Conservation (phyloP, 2,329 filamentous ascomycete species). For the Raffaelea arxii region DNA sequence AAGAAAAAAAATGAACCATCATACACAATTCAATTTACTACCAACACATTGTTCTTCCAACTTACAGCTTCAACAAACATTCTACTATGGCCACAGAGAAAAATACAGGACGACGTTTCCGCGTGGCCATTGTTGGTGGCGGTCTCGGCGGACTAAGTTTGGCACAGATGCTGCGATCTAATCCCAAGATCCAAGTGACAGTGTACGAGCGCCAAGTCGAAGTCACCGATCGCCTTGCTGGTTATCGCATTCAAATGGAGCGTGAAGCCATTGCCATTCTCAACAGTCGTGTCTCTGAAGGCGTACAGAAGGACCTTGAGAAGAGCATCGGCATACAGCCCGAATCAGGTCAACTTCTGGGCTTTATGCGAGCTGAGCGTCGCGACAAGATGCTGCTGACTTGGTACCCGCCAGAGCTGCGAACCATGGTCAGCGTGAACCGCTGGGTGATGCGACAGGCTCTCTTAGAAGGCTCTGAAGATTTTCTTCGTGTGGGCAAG, state of each 20-base stretch:
- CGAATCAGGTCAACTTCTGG: neutral
- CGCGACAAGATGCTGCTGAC: conserved; percentile 1
- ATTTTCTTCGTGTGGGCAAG: neutral
- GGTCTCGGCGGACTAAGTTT: neutral
- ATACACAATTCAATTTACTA: too few species aligned
- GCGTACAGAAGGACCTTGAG: neutral
- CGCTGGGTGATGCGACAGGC: neutral
- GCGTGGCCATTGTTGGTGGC: conserved; percentile 1
- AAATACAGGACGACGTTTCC: neutral
- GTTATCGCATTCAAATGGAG: conserved; percentile 1
- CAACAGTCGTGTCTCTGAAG: neutral
- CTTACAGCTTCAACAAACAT: too few species aligned
- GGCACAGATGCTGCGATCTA: neutral
- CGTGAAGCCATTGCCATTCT: neutral
- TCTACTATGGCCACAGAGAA: too few species aligned
- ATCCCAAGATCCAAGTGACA: neutral
- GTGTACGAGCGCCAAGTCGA: conserved; percentile 1
- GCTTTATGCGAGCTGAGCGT: neutral
- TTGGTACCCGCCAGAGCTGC: neutral
- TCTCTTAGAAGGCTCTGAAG: neutral
- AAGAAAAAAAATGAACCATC: too few species aligned
- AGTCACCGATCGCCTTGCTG: neutral
- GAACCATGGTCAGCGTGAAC: neutral
- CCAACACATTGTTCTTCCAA: too few species aligned
- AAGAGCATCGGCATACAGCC: neutral